Conservation (phyloP, 2,329 filamentous ascomycete genomes). For the Hypocreales sp. region DNA sequence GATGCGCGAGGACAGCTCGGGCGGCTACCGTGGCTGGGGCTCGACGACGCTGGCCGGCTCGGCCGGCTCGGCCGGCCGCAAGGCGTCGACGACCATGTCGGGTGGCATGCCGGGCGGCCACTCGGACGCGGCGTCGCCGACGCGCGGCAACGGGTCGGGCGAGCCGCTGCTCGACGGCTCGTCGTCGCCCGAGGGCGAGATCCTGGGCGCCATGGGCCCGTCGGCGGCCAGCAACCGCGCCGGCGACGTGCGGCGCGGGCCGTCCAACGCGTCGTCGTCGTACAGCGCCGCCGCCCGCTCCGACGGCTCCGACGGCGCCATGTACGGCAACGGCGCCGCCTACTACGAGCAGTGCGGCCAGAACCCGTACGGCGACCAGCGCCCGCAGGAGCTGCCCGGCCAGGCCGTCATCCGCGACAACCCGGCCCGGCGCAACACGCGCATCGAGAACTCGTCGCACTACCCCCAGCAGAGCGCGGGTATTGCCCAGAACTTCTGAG, state of each 20-base stretch:
- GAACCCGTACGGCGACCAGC: slow-evolving; percentile 37
- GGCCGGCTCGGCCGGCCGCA: too few relatives aligned
- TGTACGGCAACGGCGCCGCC: slow-evolving; percentile 29
- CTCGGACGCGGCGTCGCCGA: slow-evolving; percentile 61
- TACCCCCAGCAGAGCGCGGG: slow-evolving; percentile 88
- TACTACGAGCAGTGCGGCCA: slow-evolving; percentile 46
- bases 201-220: slow-evolving; percentile 69
- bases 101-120: slow-evolving; percentile 53
- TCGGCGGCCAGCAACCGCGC: slow-evolving; percentile 47
- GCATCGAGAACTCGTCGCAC: slow-evolving; percentile 81
- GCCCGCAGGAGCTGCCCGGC: slow-evolving; percentile 27
- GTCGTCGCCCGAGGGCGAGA: slow-evolving; percentile 58
- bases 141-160: slow-evolving; percentile 45
- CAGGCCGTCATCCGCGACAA: slow-evolving; percentile 89
- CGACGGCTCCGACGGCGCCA: slow-evolving; percentile 41
- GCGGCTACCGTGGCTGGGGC: slow-evolving; percentile 91
- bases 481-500: slow-evolving; percentile 91
- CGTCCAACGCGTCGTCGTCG: slow-evolving; percentile 90
- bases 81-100: slow-evolving; percentile 80
- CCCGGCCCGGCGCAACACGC: slow-evolving; percentile 77
- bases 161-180: slow-evolving; percentile 41
- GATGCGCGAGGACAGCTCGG: slow-evolving; percentile 61
- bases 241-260: slow-evolving; percentile 66
- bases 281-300: slow-evolving; percentile 76
- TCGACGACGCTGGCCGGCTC: slow-evolving; percentile 53